phyloP scores from a whole-genome alignment of 345 rosid species.

The Syzygium aqueum region DNA sequence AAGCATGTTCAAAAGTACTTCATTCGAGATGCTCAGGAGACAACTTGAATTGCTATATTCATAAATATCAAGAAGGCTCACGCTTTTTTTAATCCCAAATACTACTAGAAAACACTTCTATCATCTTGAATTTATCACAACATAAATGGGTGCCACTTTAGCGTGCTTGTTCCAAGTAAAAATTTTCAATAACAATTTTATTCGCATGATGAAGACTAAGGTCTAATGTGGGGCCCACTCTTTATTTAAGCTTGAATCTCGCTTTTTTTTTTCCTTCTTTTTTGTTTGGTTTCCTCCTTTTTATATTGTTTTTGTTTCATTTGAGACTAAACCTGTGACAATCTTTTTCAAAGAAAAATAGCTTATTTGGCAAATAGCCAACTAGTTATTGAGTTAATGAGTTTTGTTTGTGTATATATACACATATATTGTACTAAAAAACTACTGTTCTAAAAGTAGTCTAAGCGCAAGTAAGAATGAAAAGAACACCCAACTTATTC shows the following conservation, averaged over 20 bases:
- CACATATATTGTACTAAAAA: fast-evolving
- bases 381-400: not conserved
- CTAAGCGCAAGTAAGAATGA: not conserved
- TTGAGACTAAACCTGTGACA: not conserved
- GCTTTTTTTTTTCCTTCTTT: not conserved
- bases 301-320: too few species aligned
- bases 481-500: not conserved
- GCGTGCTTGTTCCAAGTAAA: not conserved
- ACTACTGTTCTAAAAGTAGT: not conserved
- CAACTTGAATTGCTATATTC: not conserved
- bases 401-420: not conserved
- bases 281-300: not conserved
- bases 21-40: not conserved
- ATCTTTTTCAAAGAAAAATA: not conserved
- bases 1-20: not conserved
- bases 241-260: not conserved
- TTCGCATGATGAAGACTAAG: not conserved
- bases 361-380: not conserved
- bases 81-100: not conserved
- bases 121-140: not conserved
- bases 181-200: not conserved
- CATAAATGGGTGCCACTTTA: not conserved
- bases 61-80: not conserved
- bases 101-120: fast-evolving
- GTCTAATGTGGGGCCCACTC: not conserved